Base-by-base conservation (phyloP, 306 rosid species). In the Alnus glutinosa region DNA sequence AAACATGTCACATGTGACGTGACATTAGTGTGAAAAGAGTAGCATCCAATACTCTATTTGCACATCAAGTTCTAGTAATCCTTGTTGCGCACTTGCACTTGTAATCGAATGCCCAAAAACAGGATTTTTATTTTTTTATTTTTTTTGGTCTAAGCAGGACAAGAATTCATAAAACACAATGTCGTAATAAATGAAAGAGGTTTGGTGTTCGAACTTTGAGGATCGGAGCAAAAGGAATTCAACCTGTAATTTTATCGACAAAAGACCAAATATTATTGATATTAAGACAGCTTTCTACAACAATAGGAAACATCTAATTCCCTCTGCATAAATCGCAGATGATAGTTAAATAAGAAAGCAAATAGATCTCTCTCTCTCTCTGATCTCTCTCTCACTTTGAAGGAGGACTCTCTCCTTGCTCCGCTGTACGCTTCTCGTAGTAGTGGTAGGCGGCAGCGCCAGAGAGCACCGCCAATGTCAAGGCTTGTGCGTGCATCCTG, bases 401-500 rank as follows among this genome's bases (percentile, higher is more conserved):
- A 50, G 86, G 74, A 59, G 11, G 46, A 77, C 70, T 44, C 28
- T 70, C 75, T 16, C 10, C 51, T 28, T 52, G 15, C 44, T 6
- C 2, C 79, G 50, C 1, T 18, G 70, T 9, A 70, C 76, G 78
- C 70, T 88, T 84, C 63, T 89, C 90, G 64, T 89, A 92, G 80
- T 87, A 92, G 73, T 92, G 96, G 82, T 89, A 88, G 49, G 84
- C 86, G 15, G 97, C 98, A 1, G 96, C 98, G 42, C 92, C 89
- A 0, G 97, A 92, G 9, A 94, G 86, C 74, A 90, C 98, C 39
- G 87, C 96, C 50, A 94, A 74, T 44, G 97, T 94, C 54, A 94
- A 78, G 3, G 98, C 98, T 73, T 94, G 97, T 0, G 98, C 90
- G 46, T 94, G 94, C 92, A 94, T 88, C 89, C 98, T 92, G 19